A percentile compares a stretch with the other conserved stretches of the same genome.
These are phyloP conservation scores for Marsdenia floribunda DNA, from an alignment of 257 asterid genomes.

Conservation along the genomic window DNA sequence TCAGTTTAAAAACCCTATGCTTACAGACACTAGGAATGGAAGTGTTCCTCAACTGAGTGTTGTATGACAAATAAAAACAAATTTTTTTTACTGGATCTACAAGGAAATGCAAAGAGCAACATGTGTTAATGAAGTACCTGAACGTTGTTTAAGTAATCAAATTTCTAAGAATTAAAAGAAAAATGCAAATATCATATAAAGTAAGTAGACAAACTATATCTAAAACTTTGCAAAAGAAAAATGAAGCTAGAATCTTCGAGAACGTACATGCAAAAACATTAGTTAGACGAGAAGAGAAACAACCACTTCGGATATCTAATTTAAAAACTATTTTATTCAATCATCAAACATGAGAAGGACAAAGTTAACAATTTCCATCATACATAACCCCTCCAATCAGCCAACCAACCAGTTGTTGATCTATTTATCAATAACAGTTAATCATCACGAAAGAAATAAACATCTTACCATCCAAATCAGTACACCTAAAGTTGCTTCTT, in stretches of 20 bases:
- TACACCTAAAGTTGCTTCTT: constrained; percentile 6
- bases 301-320: background rate
- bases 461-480: background rate
- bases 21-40: background rate
- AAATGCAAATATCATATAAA: background rate
- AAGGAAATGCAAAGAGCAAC: background rate
- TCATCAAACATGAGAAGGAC: background rate
- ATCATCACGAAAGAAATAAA: background rate
- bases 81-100: background rate
- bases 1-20: background rate
- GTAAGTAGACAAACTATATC: background rate
- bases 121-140: background rate
- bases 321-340: background rate
- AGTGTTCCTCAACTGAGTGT: background rate
- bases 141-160: background rate
- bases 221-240: background rate
- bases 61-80: background rate
- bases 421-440: background rate
- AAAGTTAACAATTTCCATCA: background rate
- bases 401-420: background rate
- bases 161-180: background rate
- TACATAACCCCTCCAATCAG: background rate
- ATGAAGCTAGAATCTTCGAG: background rate
- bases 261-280: background rate
- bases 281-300: background rate